Conservation (phyloP, 148 eudicot species). For the Cornus suecica region DNA sequence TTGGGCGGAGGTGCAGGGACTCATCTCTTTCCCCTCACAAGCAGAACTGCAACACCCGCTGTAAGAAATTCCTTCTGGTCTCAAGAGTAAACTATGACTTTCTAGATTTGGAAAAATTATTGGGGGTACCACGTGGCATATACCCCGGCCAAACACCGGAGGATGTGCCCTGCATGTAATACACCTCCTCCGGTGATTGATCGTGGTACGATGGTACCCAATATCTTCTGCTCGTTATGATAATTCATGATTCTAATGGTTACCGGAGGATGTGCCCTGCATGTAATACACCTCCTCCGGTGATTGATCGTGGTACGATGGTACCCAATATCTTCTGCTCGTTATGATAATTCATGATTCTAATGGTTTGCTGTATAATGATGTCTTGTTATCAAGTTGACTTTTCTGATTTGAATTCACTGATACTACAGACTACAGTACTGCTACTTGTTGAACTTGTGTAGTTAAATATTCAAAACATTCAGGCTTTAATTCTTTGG, state of each 20-base stretch:
- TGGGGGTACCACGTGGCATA: no score
- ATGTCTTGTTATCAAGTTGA: neutral
- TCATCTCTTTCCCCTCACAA: conserved; percentile 84
- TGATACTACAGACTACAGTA: no score
- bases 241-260: neutral
- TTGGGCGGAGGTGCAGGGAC: conserved; percentile 95
- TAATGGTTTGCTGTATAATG: neutral
- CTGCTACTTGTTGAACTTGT: neutral
- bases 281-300: no score
- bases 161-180: no score
- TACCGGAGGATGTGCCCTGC: no score
- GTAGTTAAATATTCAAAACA: neutral
- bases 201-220: no score
- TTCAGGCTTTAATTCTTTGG: conserved; percentile 1
- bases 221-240: no score
- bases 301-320: no score
- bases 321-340: no score
- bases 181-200: no score
- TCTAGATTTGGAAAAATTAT: neutral
- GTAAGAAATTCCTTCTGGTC: conserved; percentile 43
- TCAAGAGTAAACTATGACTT: neutral
- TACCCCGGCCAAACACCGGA: no score
- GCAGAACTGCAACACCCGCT: conserved; percentile 89
- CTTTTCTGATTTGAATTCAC: neutral
- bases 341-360: neutral